Base-by-base conservation (phyloP, 2,329 filamentous ascomycete genomes). In the Hymenoscyphus linearis region DNA sequence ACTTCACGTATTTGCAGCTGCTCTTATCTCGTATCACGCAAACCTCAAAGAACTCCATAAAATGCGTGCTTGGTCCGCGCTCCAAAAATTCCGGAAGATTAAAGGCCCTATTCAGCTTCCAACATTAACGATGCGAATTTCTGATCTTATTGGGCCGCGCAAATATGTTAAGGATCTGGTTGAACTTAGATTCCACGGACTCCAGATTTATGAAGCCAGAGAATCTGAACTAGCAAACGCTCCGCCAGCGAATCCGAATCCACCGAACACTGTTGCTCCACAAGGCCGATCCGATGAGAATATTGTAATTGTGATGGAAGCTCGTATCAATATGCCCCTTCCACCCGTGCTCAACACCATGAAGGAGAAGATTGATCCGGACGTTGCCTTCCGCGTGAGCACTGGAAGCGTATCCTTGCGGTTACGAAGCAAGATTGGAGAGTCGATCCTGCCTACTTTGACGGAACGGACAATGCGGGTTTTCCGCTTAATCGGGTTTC, bases 401-500 rank as follows among this genome's bases (percentile, higher is more conserved):
- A 64, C 66, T 2, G 70, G 70, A 9, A 62, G 64, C 5, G 70
- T 74, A 55, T 70, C 71, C 12, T 67, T 74, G 52, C 68, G 71
- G 1, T 60, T 74, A n/a, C 66, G 66, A 9, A 70, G 68, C 47
- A 64, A 62, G 55, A 58, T 74, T 50, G 72, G 72, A 14, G 68
- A 70, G 55, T 62, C 70, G 7, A 58, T 72, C 37, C 67, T 74
- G 37, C 58, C 67, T 10, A 57, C 58, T 26, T 66, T 74, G 4
- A 63, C 67, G n/a, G 68, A 73, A 44, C 67, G 67, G 22, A 56
- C 70, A 77, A 79, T 64, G 77, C 80, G 57, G 81, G 86, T 95
- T 61, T 85, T 89, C 68, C 83, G 87, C 22, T 79, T 95, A 31
- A 85, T 91, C 44, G 82, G 82, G 52, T 90, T 90, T 68, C 78